These are phyloP conservation scores for Penicillium desertorum DNA, from an alignment of 495 filamentous ascomycete genomes.

Conservation along the genomic window DNA sequence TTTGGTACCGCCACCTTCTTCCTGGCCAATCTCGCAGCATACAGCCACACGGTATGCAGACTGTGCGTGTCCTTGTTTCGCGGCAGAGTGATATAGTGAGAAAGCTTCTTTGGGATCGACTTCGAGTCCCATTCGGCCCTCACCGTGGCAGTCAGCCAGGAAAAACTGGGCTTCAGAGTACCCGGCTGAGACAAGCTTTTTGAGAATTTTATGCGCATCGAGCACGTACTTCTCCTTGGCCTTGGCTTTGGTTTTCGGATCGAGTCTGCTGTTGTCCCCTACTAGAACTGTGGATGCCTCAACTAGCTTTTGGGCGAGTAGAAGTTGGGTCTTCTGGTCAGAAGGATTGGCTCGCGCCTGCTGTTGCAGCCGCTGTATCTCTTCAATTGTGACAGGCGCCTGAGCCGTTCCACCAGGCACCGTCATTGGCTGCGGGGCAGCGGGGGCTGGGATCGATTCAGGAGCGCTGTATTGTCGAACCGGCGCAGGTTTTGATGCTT, in stretches of 20 bases:
- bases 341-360: slow-evolving; percentile 65
- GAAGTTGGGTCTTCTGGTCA: slow-evolving; percentile 68
- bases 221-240: slow-evolving; percentile 79
- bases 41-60: slow-evolving; percentile 94
- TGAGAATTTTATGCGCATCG: slow-evolving; percentile 86
- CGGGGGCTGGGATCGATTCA: slow-evolving; percentile 30
- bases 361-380: slow-evolving; percentile 71
- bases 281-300: slow-evolving; percentile 80
- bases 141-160: slow-evolving; percentile 84
- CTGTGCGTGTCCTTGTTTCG: slow-evolving; percentile 80
- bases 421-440: slow-evolving; percentile 33
- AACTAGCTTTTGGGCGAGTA: slow-evolving; percentile 78
- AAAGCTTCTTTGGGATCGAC: slow-evolving; percentile 88
- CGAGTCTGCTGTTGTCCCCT: slow-evolving; percentile 64
- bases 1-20: slow-evolving; percentile 87
- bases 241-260: slow-evolving; percentile 70
- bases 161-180: slow-evolving; percentile 91
- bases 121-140: slow-evolving; percentile 67
- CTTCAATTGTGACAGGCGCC: slow-evolving; percentile 68
- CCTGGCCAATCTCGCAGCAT: slow-evolving; percentile 94
- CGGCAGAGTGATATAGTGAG: slow-evolving; percentile 86
- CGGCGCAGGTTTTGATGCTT: slow-evolving; percentile 62
- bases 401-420: slow-evolving; percentile 28
- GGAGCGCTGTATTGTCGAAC: slow-evolving; percentile 66
- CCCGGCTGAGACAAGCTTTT: slow-evolving; percentile 69